These are phyloP conservation scores for Malus fusca DNA, from an alignment of 306 rosid species.

Conservation along the genomic window DNA sequence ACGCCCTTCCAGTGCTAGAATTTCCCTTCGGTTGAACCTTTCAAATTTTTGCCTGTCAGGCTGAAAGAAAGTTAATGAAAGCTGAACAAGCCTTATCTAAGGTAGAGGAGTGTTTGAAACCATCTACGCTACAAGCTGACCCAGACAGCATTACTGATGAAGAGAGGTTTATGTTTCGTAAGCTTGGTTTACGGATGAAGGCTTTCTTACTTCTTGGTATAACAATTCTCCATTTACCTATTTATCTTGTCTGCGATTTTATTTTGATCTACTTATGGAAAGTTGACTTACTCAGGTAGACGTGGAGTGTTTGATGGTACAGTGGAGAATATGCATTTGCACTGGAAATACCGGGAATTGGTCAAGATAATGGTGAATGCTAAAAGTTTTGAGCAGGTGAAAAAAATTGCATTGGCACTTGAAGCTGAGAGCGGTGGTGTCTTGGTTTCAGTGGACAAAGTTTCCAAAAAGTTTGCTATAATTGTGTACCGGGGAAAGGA, in stretches of 20 bases:
- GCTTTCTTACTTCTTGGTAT: conserved; percentile 96
- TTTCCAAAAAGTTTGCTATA: conserved; percentile 73
- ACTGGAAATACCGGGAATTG: conserved; percentile 93
- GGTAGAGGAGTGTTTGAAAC: conserved; percentile 68
- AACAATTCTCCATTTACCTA: conserved; percentile 16
- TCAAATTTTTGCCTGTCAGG: conserved; percentile 41
- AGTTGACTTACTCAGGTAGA: conserved; percentile 59
- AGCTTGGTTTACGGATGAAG: conserved; percentile 92
- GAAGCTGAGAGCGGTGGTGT: conserved; percentile 99
- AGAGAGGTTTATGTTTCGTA: conserved; percentile 98
- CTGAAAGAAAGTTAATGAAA: conserved; percentile 58
- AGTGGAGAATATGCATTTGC: conserved; percentile 97
- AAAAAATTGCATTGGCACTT: conserved; percentile 75
- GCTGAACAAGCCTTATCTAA: conserved; percentile 74
- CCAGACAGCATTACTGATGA: conserved; percentile 87
- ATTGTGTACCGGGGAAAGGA: conserved; percentile 78
- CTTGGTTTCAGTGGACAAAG: conserved; percentile 82
- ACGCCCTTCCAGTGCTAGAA: background rate
- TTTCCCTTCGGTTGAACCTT: conserved; percentile 22
- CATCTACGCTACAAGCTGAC: conserved; percentile 59
- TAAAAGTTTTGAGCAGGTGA: conserved; percentile 70
- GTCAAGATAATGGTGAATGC: conserved; percentile 79
- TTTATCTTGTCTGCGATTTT: background rate
- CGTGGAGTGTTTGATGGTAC: conserved; percentile 99
- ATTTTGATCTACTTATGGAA: conserved; percentile 15